These are phyloP conservation scores for Phytophthora agathidicida DNA, from an alignment of 352 stramenopile species.

Conservation along the genomic window DNA sequence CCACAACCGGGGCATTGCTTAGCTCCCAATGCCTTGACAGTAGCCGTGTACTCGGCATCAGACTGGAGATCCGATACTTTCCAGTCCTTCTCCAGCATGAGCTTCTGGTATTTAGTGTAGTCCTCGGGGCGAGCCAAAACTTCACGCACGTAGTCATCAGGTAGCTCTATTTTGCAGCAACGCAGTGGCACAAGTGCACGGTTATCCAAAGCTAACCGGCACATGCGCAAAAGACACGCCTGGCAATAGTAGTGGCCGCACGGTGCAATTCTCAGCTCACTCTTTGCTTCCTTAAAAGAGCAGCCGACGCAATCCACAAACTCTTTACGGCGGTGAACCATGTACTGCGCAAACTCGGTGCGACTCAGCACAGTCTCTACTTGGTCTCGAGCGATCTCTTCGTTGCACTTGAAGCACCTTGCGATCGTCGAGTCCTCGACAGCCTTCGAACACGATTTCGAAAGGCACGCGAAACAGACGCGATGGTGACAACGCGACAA, in stretches of 20 bases:
- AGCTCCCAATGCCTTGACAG: conserved; percentile 45
- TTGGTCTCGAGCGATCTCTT: conserved; percentile 33
- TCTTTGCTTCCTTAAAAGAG: conserved; percentile 17
- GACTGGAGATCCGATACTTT: conserved; percentile 60
- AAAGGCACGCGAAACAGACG: conserved; percentile 31
- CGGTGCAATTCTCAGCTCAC: conserved; percentile 37
- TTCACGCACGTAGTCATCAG: conserved; percentile 63
- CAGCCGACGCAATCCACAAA: conserved; percentile 51
- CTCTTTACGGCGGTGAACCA: conserved; percentile 7
- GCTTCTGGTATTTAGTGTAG: conserved; percentile 50
- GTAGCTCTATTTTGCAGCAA: conserved; percentile 76
- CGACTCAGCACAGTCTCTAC: conserved; percentile 25
- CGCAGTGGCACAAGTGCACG: conserved; percentile 65
- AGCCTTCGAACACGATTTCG: conserved; percentile 22
- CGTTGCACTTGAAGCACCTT: conserved; percentile 22
- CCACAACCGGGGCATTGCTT: conserved; percentile 83
- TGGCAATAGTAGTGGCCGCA: conserved; percentile 73
- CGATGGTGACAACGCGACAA: conserved; percentile 18
- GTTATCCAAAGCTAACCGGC: conserved; percentile 57
- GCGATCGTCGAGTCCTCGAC: conserved; percentile 6
- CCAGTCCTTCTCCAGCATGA: conserved; percentile 64
- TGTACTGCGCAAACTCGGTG: conserved; percentile 28
- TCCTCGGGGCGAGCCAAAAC: conserved; percentile 33
- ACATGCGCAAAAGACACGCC: conserved; percentile 65
- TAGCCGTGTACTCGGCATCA: conserved; percentile 63